Percentiles rank a stretch among this genome's conserved stretches.
phyloP scores from a whole-genome alignment of 441 rosid species.

The Eruca vesicaria region DNA sequence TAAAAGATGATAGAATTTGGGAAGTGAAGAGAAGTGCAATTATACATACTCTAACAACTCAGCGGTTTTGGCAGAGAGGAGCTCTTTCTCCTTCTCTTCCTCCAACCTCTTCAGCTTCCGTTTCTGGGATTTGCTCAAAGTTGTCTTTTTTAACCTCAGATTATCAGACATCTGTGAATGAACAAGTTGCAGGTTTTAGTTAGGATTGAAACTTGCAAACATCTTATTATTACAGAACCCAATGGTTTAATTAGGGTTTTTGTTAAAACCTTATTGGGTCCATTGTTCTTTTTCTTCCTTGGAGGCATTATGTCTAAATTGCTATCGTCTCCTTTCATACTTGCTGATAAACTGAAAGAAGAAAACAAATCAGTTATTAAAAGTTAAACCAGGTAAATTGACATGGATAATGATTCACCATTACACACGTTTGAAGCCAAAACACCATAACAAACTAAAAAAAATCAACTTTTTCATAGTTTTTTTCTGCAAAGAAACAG shows the following conservation, averaged over 20 bases:
- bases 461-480: no score
- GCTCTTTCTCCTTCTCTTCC: constrained; percentile 60
- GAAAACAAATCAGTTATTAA: no score
- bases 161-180: constrained; percentile 13
- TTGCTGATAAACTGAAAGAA: background rate
- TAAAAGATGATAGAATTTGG: background rate
- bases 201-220: background rate
- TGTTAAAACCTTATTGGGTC: constrained; percentile 4
- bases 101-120: constrained; percentile 76
- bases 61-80: constrained; percentile 45
- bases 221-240: no score
- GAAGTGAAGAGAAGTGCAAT: background rate
- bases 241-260: background rate
- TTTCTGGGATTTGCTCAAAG: constrained; percentile 56
- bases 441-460: no score
- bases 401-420: no score
- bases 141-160: constrained; percentile 20
- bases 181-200: no score
- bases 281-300: constrained; percentile 33
- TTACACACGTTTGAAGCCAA: no score
- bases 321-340: constrained; percentile 43
- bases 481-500: no score
- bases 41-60: constrained; percentile 63
- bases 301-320: constrained; percentile 61
- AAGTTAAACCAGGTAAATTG: no score